phyloP scores from a whole-genome alignment of 2,329 filamentous ascomycete genomes.

The Stagonosporopsis rhizophila region DNA sequence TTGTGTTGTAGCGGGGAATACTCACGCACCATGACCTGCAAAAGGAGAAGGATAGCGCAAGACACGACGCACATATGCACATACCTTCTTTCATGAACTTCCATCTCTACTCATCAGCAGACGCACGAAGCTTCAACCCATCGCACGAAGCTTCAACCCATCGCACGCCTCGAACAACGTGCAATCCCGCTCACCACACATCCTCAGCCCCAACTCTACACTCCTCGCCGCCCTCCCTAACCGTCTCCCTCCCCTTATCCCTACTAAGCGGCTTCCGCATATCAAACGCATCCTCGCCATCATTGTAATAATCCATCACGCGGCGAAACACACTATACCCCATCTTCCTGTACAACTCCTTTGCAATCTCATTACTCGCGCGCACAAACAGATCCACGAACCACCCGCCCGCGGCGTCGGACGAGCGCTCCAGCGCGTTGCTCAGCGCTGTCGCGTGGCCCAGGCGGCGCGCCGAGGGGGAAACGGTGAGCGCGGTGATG shows the following conservation, averaged over 20 bases:
- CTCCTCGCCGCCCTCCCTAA: slow-evolving; percentile 80
- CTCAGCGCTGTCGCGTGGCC: slow-evolving; percentile 87
- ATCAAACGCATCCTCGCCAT: slow-evolving; percentile 95
- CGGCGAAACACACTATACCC: slow-evolving; percentile 88
- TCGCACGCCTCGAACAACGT: too few relatives aligned
- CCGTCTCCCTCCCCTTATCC: slow-evolving; percentile 76
- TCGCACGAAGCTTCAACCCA: neutral
- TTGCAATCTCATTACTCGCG: slow-evolving; percentile 84
- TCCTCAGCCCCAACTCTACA: slow-evolving; percentile 81
- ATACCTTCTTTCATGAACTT: neutral
- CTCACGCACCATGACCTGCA: neutral
- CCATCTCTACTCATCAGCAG: neutral
- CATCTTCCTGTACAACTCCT: slow-evolving; percentile 86
- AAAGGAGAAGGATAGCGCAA: neutral
- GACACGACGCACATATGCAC: neutral
- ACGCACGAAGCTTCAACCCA: neutral
- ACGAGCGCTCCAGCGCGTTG: slow-evolving; percentile 79
- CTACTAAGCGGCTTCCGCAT: slow-evolving; percentile 92
- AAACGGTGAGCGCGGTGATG: slow-evolving; percentile 93
- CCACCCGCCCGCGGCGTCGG: slow-evolving; percentile 84
- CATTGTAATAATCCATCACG: slow-evolving; percentile 91
- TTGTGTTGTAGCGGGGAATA: too few relatives aligned
- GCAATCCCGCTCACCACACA: slow-evolving; percentile 69
- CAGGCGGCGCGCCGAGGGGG: slow-evolving; percentile 82
- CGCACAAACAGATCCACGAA: slow-evolving; percentile 96